A percentile compares a stretch with the other conserved stretches of the same genome.
Evolutionary conservation across 768 basidiomycete species (phyloP).

Genomic region (Podaxis sp.): DNA sequence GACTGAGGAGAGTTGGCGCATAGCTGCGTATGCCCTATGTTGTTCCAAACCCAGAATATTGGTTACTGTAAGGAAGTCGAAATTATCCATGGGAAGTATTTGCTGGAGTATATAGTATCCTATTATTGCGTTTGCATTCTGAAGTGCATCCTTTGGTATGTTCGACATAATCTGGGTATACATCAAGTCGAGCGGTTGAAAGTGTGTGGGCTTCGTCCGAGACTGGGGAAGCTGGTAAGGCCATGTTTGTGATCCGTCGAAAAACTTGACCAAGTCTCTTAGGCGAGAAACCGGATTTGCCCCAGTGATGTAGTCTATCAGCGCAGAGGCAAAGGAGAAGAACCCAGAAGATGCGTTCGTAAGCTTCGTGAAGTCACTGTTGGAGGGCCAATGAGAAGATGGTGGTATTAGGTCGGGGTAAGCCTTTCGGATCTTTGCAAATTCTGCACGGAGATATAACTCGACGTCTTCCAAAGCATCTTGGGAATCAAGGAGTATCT

Average conservation of each 20-base stretch:
- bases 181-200: not conserved
- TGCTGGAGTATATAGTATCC: not conserved
- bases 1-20: not conserved
- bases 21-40: not conserved
- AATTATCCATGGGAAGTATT: not conserved
- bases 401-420: not conserved
- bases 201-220: not conserved
- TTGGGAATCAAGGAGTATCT: not conserved
- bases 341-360: not conserved
- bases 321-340: not conserved
- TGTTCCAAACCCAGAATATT: not conserved
- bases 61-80: not conserved
- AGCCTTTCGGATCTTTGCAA: not conserved
- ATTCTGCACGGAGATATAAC: not conserved
- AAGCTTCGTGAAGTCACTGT: not conserved
- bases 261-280: not conserved
- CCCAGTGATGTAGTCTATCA: not conserved
- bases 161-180: slow-evolving; percentile 1
- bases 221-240: not conserved
- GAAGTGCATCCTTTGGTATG: not conserved
- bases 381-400: not conserved
- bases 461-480: not conserved
- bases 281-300: not conserved
- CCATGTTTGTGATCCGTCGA: not conserved
- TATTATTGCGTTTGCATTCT: not conserved